phyloP scores from a whole-genome alignment of 805 yeast genomes.

The Ogataea ganodermae region DNA sequence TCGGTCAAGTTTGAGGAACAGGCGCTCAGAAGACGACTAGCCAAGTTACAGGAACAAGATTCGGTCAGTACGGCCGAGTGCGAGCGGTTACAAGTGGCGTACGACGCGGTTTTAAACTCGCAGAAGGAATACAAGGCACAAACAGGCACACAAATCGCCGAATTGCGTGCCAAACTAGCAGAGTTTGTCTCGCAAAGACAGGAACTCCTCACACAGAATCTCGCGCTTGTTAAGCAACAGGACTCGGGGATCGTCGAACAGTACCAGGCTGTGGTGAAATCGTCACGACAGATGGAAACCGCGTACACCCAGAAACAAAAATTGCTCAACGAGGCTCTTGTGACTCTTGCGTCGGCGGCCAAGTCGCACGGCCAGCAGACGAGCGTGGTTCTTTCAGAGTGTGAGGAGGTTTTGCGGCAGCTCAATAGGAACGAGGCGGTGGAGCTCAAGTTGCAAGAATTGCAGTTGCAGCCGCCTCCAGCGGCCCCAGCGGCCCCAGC shows the following conservation, averaged over 20 bases:
- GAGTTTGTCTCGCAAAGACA: slow-evolving; percentile 40
- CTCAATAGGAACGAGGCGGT: slow-evolving; percentile 30
- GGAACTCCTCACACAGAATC: slow-evolving; percentile 39
- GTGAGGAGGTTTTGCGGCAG: slow-evolving; percentile 45
- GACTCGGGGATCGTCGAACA: slow-evolving; percentile 53
- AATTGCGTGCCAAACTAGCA: slow-evolving; percentile 40
- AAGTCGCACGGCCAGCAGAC: slow-evolving; percentile 52
- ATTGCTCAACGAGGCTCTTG: slow-evolving; percentile 43
- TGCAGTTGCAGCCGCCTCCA: not conserved
- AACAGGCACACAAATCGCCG: slow-evolving; percentile 45
- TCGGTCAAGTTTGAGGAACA: slow-evolving; percentile 50
- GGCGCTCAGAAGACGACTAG: slow-evolving; percentile 50
- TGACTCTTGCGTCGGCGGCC: slow-evolving; percentile 45
- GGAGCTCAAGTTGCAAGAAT: slow-evolving; percentile 16
- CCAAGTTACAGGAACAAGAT: slow-evolving; percentile 49
- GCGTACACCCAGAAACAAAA: slow-evolving; percentile 50
- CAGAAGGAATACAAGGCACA: slow-evolving; percentile 53
- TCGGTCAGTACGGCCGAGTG: slow-evolving; percentile 49
- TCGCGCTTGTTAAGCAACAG: slow-evolving; percentile 41
- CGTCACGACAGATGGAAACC: slow-evolving; percentile 50
- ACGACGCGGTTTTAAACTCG: slow-evolving; percentile 55
- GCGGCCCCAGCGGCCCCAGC: not conserved
- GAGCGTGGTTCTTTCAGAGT: slow-evolving; percentile 44
- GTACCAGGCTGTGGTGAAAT: slow-evolving; percentile 48
- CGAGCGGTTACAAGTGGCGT: slow-evolving; percentile 57